A percentile compares a stretch with the other conserved stretches of the same genome.
Evolutionary conservation across 2,329 filamentous ascomycete species (phyloP).

Genomic region (Talaromyces pinophilus): DNA sequence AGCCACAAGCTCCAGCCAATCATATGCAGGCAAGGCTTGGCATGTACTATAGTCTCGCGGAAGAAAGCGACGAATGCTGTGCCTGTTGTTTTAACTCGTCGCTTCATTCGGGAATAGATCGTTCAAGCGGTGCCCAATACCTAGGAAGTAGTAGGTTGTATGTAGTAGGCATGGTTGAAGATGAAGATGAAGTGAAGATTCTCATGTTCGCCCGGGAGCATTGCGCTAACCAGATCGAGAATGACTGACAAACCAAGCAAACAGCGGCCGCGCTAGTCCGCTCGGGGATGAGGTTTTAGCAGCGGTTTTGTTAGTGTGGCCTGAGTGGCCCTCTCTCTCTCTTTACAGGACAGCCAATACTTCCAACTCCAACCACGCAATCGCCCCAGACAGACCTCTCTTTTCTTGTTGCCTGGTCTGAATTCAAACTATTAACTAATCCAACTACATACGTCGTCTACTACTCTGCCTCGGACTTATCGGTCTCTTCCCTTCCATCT

Average conservation of each 20-base stretch:
- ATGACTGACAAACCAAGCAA: slow-evolving; percentile 14
- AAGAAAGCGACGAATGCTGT: background rate
- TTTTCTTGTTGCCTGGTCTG: slow-evolving; percentile 14
- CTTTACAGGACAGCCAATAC: background rate
- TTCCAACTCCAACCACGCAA: slow-evolving; percentile 6
- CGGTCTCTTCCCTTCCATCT: background rate
- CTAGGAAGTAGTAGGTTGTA: too few species aligned
- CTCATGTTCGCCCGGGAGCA: background rate
- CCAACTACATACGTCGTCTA: background rate
- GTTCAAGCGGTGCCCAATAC: background rate
- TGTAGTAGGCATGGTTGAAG: background rate
- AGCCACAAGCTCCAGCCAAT: slow-evolving; percentile 16
- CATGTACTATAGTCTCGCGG: background rate
- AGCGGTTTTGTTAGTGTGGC: slow-evolving; percentile 7
- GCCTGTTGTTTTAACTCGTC: background rate
- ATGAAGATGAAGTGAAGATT: background rate
- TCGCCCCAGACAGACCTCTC: slow-evolving; percentile 2
- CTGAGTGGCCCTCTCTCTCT: background rate
- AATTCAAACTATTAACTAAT: background rate
- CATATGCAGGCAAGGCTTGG: background rate
- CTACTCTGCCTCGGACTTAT: background rate
- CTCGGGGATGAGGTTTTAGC: slow-evolving; percentile 10
- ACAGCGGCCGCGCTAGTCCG: slow-evolving; percentile 19
- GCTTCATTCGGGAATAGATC: too few species aligned
- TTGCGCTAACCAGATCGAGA: background rate